Evolutionary conservation across 1,284 basidiomycete genomes (phyloP), one percentile per base, ranked within the genome.

Genomic region (Microbotryum intermedium): DNA sequence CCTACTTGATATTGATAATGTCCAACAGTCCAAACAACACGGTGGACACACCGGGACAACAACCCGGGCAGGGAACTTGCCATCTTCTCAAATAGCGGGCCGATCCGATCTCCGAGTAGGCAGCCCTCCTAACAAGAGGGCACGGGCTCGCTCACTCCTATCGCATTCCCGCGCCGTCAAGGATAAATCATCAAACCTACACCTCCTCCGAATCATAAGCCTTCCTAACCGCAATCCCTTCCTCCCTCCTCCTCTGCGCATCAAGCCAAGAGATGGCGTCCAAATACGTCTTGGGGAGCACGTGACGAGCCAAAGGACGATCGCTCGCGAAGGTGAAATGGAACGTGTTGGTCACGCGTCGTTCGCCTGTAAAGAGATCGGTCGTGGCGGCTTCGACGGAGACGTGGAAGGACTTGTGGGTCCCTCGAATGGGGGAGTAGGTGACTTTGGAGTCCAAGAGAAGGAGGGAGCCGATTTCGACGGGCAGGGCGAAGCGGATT

Each of bases 311-410:
- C 9, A 71, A 55, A 2, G 66, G 59, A 11, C 59, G 26, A 23
- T 64, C 59, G 26, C 58, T 23, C 4, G 63, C 52, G 51, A 71
- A 71, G 5, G 70, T 71, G 34, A 53, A 71, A 48, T 67, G 64
- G 59, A 71, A 71, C 21, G 55, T 62, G 57, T 66, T 71, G 4
- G 61, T 63, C 25, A 65, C 20, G 18, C 43, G 47, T 50, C 50
- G 16, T 54, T 68, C 58, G 23, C 68, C 69, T 2, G 68, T 61
- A 45, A 61, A 59, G 16, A 66, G 50, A 28, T 55, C 59, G 34
- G 49, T 47, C 0, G 66, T 60, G 28, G 61, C 58, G 6, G 59
- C 58, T 23, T 63, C 58, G 29, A 66, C 66, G 6, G 59, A 54
- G n/a, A 63, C 53, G 20, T 61, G 56, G 60, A 69, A 64, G 2